A percentile compares a stretch with the other conserved stretches of the same genome.
Evolutionary conservation across 2,329 filamentous ascomycete species (phyloP).

Genomic region (Colletotrichum sublineola): DNA sequence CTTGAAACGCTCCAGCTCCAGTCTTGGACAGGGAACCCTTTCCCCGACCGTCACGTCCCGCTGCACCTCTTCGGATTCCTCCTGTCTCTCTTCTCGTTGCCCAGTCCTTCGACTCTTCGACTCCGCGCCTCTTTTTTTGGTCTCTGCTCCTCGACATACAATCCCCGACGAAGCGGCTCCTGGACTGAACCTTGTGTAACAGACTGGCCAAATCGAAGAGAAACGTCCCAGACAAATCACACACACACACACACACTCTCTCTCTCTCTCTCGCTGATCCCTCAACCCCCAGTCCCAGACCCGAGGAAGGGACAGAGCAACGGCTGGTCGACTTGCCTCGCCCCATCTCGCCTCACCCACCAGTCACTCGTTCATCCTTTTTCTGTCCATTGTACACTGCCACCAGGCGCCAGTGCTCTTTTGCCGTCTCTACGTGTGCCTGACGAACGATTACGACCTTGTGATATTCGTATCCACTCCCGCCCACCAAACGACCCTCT

Average conservation of each 20-base stretch:
- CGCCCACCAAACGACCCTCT: slow-evolving; percentile 14
- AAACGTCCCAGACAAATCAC: slow-evolving; percentile 4
- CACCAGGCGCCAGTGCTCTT: not conserved
- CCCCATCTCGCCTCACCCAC: slow-evolving; percentile 1
- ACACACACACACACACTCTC: not conserved
- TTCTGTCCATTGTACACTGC: slow-evolving; percentile 6
- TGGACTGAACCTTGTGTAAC: slow-evolving; percentile 17
- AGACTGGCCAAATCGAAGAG: slow-evolving; percentile 3
- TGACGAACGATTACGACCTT: slow-evolving; percentile 10
- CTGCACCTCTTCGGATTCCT: slow-evolving; percentile 31
- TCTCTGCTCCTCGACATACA: slow-evolving; percentile 21
- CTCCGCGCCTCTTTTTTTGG: slow-evolving; percentile 18
- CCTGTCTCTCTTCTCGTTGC: slow-evolving; percentile 22
- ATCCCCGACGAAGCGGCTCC: slow-evolving; percentile 34
- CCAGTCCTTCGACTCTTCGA: slow-evolving; percentile 5
- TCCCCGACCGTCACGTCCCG: slow-evolving; percentile 21
- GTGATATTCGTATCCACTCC: slow-evolving; percentile 22
- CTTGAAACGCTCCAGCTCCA: slow-evolving; percentile 42
- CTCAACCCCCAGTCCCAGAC: slow-evolving; percentile 11
- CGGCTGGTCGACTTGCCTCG: slow-evolving; percentile 10
- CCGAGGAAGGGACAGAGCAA: slow-evolving; percentile 7
- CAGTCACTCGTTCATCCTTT: slow-evolving; percentile 24
- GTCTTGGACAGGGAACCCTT: slow-evolving; percentile 39
- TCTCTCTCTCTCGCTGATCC: no score
- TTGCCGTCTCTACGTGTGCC: slow-evolving; percentile 2